Base-by-base conservation (phyloP, 2,329 filamentous ascomycete genomes). In the Scolecobasidium constrictum region DNA sequence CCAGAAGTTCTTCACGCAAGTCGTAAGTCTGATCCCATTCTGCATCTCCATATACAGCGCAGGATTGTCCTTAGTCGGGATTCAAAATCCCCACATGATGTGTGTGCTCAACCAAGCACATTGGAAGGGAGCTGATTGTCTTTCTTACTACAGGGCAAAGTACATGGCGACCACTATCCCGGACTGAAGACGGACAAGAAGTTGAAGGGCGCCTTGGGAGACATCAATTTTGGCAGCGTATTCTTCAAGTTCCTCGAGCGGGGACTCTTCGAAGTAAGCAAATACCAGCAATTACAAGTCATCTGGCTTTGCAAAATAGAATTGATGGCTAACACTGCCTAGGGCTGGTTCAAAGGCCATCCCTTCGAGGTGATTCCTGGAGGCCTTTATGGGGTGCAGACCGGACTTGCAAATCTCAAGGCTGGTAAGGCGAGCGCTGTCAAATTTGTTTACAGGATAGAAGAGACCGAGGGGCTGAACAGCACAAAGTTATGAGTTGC, bases 371-470 rank as follows among this genome's bases (percentile, higher is more conserved):
- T 78, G 11, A 56, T 76, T 1, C 59, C 66, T 0, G 72, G 74
- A 3, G 77, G 76, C 0, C 50, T 81, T 40, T 62, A 55, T 3
- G 74, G 76, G 1, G 56, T 80, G 2, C 60, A 77, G 51, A 58
- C 53, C 23, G 77, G 62, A 0, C 52, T 83, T 56, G 56, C 57
- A 49, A 70, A 75, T 48, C 55, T 83, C 53, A 73, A 69, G 54
- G 66, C 65, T 20, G 78, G 78, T 0, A 76, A 73, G 56, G 76
- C 73, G 17, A 78, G 72, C 51, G 78, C 68, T 1, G 65, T 75
- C 1, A 83, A 83, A 60, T 82, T 79, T 61, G 71, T 83, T 1
- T 75, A 76, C 51, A 63, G 62, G 47, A 68, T 77, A 56, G 64
- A 50, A 6, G 70, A 76, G 28, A 74, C 71, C 18, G 50, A 52